A percentile compares a stretch with the other conserved stretches of the same genome.
phyloP scores from a whole-genome alignment of 179 eudicot species.

The Spergularia azorica region DNA sequence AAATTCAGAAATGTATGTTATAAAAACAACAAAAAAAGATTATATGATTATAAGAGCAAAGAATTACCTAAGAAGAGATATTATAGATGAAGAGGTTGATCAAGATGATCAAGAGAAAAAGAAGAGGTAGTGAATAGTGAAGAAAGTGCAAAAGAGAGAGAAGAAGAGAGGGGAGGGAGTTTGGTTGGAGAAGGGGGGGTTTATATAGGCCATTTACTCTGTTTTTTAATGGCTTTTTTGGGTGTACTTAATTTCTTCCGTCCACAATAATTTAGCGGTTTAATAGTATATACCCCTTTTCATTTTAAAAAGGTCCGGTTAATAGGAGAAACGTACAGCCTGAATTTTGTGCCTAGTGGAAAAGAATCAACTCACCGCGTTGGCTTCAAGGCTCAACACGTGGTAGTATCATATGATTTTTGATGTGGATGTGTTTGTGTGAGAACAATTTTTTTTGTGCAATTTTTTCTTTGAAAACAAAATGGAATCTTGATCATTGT shows the following conservation, averaged over 20 bases:
- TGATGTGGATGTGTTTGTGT: too few relatives aligned
- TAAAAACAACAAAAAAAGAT: not conserved
- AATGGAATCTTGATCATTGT: too few relatives aligned
- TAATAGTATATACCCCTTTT: too few relatives aligned
- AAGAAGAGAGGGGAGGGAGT: conserved; percentile 38
- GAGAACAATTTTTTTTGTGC: too few relatives aligned
- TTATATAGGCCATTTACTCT: conserved; percentile 45
- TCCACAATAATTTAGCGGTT: not conserved
- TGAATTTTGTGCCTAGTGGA: too few relatives aligned
- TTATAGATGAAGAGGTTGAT: not conserved
- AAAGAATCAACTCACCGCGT: too few relatives aligned
- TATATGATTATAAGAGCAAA: conserved; percentile 17
- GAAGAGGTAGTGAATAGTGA: not conserved
- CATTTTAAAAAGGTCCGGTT: too few relatives aligned
- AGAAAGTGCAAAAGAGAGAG: not conserved
- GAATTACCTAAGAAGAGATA: conserved; percentile 31
- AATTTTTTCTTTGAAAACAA: too few relatives aligned
- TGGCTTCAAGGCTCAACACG: too few relatives aligned
- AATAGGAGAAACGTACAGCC: too few relatives aligned
- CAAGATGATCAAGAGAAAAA: not conserved
- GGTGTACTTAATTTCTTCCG: not conserved
- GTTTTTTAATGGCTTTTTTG: not conserved
- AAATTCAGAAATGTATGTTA: not conserved
- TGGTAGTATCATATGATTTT: too few relatives aligned
- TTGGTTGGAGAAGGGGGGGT: conserved; percentile 17